phyloP scores from a whole-genome alignment of 345 rosid genomes.

The Eutrema japonicum region DNA sequence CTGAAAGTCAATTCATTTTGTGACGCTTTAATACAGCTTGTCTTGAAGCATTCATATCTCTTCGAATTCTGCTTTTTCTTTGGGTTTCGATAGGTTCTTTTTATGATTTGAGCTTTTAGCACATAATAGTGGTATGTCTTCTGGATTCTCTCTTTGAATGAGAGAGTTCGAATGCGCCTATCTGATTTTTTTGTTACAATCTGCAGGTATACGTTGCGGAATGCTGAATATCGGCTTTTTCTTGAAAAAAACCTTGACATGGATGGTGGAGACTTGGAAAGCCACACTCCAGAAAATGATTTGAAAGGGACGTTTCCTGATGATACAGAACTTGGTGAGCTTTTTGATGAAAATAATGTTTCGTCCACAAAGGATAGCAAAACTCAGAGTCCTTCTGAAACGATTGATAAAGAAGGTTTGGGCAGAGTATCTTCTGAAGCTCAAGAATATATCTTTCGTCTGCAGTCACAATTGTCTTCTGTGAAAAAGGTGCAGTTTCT shows the following conservation, averaged over 20 bases:
- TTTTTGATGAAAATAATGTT: slow-evolving; percentile 41
- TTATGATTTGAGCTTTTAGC: not conserved
- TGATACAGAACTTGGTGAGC: slow-evolving; percentile 40
- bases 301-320: slow-evolving; percentile 51
- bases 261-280: slow-evolving; percentile 53
- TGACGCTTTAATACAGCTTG: not conserved
- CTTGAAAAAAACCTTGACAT: slow-evolving; percentile 80
- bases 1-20: not conserved
- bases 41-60: not conserved
- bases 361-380: slow-evolving; percentile 44
- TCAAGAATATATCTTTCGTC: slow-evolving; percentile 65
- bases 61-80: not conserved
- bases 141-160: not conserved
- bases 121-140: not conserved
- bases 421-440: slow-evolving; percentile 76
- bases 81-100: not conserved
- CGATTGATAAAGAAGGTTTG: slow-evolving; percentile 52
- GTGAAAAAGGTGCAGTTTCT: slow-evolving; percentile 65
- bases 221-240: slow-evolving; percentile 93
- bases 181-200: slow-evolving; percentile 28
- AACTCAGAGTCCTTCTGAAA: slow-evolving; percentile 45
- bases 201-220: slow-evolving; percentile 80
- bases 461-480: slow-evolving; percentile 75
- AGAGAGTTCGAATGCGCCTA: not conserved
- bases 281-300: slow-evolving; percentile 45